Conservation (phyloP, 2,329 filamentous ascomycete genomes). For the Colletotrichum musae region DNA sequence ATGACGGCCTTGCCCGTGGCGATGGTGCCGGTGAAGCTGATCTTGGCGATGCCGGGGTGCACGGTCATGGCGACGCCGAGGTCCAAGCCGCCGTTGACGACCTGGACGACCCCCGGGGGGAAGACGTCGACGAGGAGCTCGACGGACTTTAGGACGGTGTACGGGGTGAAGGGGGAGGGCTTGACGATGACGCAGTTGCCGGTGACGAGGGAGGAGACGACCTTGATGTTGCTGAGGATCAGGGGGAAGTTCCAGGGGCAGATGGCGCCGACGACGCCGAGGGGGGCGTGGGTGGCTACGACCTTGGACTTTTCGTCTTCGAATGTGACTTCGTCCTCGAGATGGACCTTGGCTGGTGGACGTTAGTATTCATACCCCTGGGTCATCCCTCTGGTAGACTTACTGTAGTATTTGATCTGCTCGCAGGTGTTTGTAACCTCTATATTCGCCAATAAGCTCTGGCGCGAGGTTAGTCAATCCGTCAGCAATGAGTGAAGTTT, state of each 20-base stretch:
- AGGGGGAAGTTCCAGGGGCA: slow-evolving; percentile 73
- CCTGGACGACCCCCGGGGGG: slow-evolving; percentile 70
- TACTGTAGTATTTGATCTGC: slow-evolving; percentile 56
- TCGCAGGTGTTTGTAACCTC: slow-evolving; percentile 55
- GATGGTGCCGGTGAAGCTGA: slow-evolving; percentile 71
- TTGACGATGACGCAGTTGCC: slow-evolving; percentile 66
- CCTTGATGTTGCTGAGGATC: slow-evolving; percentile 64
- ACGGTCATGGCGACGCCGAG: slow-evolving; percentile 67
- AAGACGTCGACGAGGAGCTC: slow-evolving; percentile 65
- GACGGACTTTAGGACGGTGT: slow-evolving; percentile 64
- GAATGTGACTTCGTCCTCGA: slow-evolving; percentile 62
- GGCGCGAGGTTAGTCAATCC: neutral
- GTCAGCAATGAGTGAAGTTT: no score
- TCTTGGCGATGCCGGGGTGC: slow-evolving; percentile 69
- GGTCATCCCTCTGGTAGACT: slow-evolving; percentile 18
- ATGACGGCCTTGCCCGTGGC: slow-evolving; percentile 65
- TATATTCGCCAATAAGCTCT: slow-evolving; percentile 52
- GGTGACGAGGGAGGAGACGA: slow-evolving; percentile 63
- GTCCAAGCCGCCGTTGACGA: slow-evolving; percentile 67
- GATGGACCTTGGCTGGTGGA: slow-evolving; percentile 49
- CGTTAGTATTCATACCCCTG: no score
- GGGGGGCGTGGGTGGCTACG: slow-evolving; percentile 59
- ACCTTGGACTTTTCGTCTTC: slow-evolving; percentile 60
- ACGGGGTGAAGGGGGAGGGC: slow-evolving; percentile 70
- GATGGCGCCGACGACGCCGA: slow-evolving; percentile 68